These are phyloP conservation scores for Magnolia kwangsiensis DNA, from an alignment of 164 flowering plant genomes.

Conservation along the genomic window DNA sequence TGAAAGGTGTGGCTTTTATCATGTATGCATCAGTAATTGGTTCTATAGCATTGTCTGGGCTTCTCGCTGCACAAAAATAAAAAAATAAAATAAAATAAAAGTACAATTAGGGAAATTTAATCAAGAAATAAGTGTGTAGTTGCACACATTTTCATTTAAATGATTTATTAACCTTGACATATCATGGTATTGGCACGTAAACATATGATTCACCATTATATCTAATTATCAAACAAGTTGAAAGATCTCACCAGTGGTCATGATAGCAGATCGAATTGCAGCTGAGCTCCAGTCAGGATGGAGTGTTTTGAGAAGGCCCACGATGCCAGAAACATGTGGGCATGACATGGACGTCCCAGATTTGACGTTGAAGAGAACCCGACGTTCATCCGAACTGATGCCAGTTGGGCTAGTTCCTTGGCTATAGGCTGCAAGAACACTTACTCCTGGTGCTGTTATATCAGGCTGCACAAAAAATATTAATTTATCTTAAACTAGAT, in stretches of 20 bases:
- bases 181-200: no score
- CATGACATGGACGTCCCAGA: conserved; percentile 94
- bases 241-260: conserved; percentile 53
- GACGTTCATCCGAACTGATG: conserved; percentile 37
- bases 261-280: conserved; percentile 77
- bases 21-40: conserved; percentile 28
- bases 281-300: conserved; percentile 80
- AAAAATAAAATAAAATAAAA: background rate
- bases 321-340: conserved; percentile 78
- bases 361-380: conserved; percentile 35
- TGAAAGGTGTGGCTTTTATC: conserved; percentile 43
- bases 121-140: background rate
- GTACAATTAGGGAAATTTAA: background rate
- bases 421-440: conserved; percentile 66
- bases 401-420: conserved; percentile 56
- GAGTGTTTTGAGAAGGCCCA: conserved; percentile 64
- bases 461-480: conserved; percentile 51
- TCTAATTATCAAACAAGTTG: background rate
- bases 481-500: background rate
- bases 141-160: no score
- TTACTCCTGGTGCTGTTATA: conserved; percentile 81
- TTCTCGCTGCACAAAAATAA: conserved; percentile 30
- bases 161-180: no score
- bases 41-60: conserved; percentile 34
- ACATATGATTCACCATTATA: no score